Percentiles rank a stretch among this genome's conserved stretches.
Conservation (phyloP, 2,329 filamentous ascomycete genomes). For the Nigrospora sphaerica region DNA sequence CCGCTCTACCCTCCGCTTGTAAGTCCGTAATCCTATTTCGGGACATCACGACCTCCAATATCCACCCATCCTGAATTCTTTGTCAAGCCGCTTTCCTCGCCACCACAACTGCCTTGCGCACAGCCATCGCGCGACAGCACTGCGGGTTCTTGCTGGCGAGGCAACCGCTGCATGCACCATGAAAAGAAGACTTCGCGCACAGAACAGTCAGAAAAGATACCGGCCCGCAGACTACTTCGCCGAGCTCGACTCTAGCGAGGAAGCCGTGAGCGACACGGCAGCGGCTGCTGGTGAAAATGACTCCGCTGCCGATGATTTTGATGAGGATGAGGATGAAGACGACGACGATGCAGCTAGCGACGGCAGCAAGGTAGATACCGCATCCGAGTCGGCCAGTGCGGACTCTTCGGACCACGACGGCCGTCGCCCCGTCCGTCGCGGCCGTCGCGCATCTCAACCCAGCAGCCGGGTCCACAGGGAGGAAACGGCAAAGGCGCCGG, state of each 20-base stretch:
- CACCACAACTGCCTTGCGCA: no score
- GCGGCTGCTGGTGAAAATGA: background rate
- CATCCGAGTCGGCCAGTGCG: background rate
- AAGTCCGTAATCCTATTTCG: no score
- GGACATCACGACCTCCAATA: no score
- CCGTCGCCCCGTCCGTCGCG: background rate
- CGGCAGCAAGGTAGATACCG: background rate
- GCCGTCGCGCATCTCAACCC: conserved; percentile 1
- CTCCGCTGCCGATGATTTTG: conserved; percentile 1
- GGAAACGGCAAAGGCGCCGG: conserved; percentile 5
- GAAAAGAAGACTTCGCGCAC: no score
- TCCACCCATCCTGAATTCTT: no score
- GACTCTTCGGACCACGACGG: background rate
- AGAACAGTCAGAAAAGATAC: no score
- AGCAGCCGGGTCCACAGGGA: conserved; percentile 4
- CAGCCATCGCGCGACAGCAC: no score
- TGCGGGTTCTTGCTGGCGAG: no score
- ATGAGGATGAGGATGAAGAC: conserved; percentile 8
- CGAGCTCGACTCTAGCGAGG: background rate
- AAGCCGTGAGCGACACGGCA: no score
- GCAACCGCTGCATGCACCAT: no score
- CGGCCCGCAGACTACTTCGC: conserved; percentile 8
- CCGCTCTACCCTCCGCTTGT: no score
- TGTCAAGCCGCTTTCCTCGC: no score
- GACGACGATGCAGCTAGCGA: background rate